A percentile compares a stretch with the other conserved stretches of the same genome.
phyloP scores from a whole-genome alignment of 805 yeast species.

The Myxozyma neotropica region DNA sequence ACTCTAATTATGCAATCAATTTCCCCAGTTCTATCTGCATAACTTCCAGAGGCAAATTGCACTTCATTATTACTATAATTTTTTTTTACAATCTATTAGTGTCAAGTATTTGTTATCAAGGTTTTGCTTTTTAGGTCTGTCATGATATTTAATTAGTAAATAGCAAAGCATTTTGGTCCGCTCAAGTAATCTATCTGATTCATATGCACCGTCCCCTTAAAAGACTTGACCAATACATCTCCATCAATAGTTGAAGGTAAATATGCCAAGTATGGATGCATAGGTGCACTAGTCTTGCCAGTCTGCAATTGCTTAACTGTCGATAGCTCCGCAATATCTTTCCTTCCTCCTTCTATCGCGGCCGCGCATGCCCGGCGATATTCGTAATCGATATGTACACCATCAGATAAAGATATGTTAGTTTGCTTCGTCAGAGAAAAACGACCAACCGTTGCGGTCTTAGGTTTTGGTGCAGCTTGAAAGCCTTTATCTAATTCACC shows the following conservation, averaged over 20 bases:
- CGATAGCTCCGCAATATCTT: neutral
- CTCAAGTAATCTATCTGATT: neutral
- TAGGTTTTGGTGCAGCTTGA: neutral
- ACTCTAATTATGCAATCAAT: neutral
- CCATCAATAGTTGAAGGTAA: neutral
- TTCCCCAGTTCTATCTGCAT: too few species aligned
- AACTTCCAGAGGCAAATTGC: too few species aligned
- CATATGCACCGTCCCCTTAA: neutral
- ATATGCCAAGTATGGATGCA: slow-evolving; percentile 2
- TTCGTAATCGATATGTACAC: slow-evolving; percentile 2
- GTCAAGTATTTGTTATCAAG: too few species aligned
- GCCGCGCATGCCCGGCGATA: slow-evolving; percentile 7
- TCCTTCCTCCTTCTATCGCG: neutral
- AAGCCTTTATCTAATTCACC: neutral
- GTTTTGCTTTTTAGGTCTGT: too few species aligned
- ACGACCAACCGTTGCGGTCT: neutral
- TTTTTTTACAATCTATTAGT: neutral
- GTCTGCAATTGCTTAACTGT: neutral
- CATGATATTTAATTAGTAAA: neutral
- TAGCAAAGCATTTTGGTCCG: slow-evolving; percentile 1
- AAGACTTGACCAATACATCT: neutral
- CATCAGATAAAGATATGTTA: neutral
- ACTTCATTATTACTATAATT: too few species aligned
- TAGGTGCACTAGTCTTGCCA: neutral
- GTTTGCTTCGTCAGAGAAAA: neutral